phyloP scores from a whole-genome alignment of 2,329 filamentous ascomycete genomes.

The Aspergillus viridinutans region DNA sequence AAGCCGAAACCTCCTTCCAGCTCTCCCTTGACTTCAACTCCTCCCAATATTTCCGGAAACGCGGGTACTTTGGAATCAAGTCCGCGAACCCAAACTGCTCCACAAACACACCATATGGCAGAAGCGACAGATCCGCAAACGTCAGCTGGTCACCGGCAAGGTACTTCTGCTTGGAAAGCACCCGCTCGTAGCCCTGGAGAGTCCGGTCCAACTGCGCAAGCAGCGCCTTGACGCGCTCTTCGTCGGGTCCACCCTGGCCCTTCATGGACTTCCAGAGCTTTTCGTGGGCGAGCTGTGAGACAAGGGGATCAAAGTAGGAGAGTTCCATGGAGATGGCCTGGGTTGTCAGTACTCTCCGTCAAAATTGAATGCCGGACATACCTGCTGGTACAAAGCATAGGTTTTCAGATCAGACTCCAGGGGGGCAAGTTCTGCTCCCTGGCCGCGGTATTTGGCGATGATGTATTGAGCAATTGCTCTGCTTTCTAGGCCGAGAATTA shows the following conservation, averaged over 20 bases:
- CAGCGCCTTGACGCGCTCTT: constrained; percentile 7
- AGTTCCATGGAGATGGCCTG: constrained; percentile 26
- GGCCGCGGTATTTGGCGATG: constrained; percentile 14
- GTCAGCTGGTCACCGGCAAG: constrained; percentile 17
- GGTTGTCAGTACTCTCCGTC: too few relatives aligned
- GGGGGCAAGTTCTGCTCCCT: constrained; percentile 12
- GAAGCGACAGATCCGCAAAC: constrained; percentile 11
- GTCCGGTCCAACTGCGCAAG: constrained; percentile 6
- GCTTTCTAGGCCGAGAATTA: constrained; percentile 16
- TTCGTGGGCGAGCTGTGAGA: constrained; percentile 11
- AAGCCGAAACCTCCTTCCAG: constrained; percentile 5
- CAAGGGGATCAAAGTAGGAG: constrained; percentile 19
- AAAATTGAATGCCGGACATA: constrained; percentile 14
- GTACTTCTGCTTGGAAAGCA: constrained; percentile 18
- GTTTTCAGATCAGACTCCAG: constrained; percentile 14
- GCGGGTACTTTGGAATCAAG: constrained; percentile 10
- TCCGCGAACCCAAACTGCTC: constrained; percentile 11
- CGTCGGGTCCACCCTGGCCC: constrained; percentile 9
- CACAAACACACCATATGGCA: constrained; percentile 10
- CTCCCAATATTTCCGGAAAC: constrained; percentile 12
- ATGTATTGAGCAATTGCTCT: constrained; percentile 33
- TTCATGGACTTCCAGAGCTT: constrained; percentile 13
- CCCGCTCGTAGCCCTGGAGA: constrained; percentile 15
- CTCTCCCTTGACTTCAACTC: constrained; percentile 10
- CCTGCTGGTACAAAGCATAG: constrained; percentile 20